These are phyloP conservation scores for Torrubiella hemipterigena DNA, from an alignment of 2,329 filamentous ascomycete genomes.

Conservation along the genomic window DNA sequence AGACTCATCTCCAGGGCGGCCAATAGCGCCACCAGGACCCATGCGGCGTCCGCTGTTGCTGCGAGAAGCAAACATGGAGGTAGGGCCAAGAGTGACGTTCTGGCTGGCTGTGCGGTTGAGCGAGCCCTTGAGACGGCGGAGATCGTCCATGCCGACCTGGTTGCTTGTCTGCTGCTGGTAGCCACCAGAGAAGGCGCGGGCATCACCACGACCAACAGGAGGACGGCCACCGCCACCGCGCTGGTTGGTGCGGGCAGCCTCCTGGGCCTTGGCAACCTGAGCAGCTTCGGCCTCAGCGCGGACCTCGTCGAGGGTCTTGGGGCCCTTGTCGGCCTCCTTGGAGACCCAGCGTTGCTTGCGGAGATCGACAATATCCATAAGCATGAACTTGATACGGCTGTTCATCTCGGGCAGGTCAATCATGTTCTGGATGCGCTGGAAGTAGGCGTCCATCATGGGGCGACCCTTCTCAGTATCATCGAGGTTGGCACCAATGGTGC, in stretches of 20 bases:
- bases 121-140: constrained; percentile 65
- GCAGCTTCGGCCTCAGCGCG: constrained; percentile 70
- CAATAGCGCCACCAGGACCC: constrained; percentile 61
- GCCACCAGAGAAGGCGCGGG: constrained; percentile 66
- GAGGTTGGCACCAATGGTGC: constrained; percentile 82
- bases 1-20: constrained; percentile 71
- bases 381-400: constrained; percentile 90
- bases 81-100: constrained; percentile 62
- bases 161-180: constrained; percentile 67
- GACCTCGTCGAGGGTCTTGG: constrained; percentile 91
- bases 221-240: constrained; percentile 59
- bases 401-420: constrained; percentile 68
- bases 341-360: constrained; percentile 67
- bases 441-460: constrained; percentile 87
- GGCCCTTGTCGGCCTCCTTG: constrained; percentile 86
- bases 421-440: constrained; percentile 74
- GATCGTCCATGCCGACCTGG: constrained; percentile 82
- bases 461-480: constrained; percentile 73
- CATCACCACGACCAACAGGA: constrained; percentile 72
- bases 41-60: constrained; percentile 82
- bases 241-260: constrained; percentile 48
- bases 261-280: constrained; percentile 70
- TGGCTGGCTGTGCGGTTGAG: constrained; percentile 48
- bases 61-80: constrained; percentile 77
- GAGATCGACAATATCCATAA: constrained; percentile 86